Evolutionary conservation across 2,329 filamentous ascomycete species (phyloP).

Genomic region (Venturia asperata): DNA sequence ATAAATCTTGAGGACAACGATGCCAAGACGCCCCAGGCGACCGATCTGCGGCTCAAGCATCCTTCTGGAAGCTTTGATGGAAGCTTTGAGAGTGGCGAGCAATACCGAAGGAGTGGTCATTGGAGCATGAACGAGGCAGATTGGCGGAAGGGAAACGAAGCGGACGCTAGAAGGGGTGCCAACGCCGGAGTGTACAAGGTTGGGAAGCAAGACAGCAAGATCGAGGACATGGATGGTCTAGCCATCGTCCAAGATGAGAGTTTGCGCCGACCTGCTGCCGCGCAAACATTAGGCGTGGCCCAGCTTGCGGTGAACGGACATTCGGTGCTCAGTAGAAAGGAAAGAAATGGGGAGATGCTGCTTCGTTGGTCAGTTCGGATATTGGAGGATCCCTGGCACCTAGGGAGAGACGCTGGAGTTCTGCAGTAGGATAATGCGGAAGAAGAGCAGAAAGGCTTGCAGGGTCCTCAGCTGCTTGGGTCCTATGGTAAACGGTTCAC

Average conservation of each 20-base stretch:
- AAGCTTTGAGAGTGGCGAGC: neutral
- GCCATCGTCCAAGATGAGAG: neutral
- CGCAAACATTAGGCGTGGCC: neutral
- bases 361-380: neutral
- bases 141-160: neutral
- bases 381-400: neutral
- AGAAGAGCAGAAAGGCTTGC: neutral
- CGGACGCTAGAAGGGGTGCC: neutral
- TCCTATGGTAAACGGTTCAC: neutral
- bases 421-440: neutral
- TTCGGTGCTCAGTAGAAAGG: neutral
- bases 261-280: neutral
- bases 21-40: neutral
- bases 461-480: neutral
- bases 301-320: neutral
- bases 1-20: neutral
- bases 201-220: neutral
- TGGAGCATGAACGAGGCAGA: neutral
- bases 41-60: neutral
- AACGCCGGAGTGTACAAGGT: neutral
- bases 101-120: neutral
- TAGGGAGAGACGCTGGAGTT: neutral
- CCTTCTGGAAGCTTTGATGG: slow-evolving; percentile 6
- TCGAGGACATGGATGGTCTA: too few relatives aligned
- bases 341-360: neutral